phyloP scores from a whole-genome alignment of 2,329 filamentous ascomycete genomes.

The Graphium sp. region DNA sequence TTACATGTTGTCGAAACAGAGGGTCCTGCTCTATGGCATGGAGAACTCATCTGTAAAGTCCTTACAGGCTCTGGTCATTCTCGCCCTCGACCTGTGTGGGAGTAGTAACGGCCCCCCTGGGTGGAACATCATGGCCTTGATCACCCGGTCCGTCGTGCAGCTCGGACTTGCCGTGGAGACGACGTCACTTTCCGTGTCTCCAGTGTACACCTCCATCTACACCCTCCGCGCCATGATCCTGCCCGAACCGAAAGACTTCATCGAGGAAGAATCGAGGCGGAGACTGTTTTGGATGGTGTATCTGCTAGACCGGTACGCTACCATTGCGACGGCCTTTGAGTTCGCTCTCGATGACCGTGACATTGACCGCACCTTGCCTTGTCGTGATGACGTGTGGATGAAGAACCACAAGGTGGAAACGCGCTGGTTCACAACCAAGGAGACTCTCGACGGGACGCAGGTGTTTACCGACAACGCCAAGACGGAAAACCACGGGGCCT shows the following conservation, averaged over 20 bases:
- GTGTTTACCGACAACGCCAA: no score
- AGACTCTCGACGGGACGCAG: slow-evolving; percentile 38
- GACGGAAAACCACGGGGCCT: slow-evolving; percentile 70
- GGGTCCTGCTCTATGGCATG: slow-evolving; percentile 72
- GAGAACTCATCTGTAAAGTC: slow-evolving; percentile 83
- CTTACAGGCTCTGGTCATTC: slow-evolving; percentile 71
- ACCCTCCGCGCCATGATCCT: slow-evolving; percentile 74
- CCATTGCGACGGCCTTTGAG: slow-evolving; percentile 80
- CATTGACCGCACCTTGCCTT: slow-evolving; percentile 74
- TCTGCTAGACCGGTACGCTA: slow-evolving; percentile 76
- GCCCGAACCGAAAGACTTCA: slow-evolving; percentile 67
- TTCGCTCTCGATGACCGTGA: slow-evolving; percentile 81
- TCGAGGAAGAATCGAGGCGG: slow-evolving; percentile 75
- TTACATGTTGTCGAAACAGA: slow-evolving; percentile 68
- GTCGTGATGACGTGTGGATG: slow-evolving; percentile 71
- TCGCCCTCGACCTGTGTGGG: slow-evolving; percentile 72
- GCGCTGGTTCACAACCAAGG: slow-evolving; percentile 53
- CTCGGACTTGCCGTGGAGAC: slow-evolving; percentile 71
- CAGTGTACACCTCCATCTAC: slow-evolving; percentile 72
- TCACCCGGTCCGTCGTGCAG: slow-evolving; percentile 78
- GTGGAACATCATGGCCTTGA: slow-evolving; percentile 82
- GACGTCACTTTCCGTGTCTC: slow-evolving; percentile 62
- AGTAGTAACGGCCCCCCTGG: slow-evolving; percentile 80
- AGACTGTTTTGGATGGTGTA: slow-evolving; percentile 93
- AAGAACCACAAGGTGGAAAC: slow-evolving; percentile 76